Conservation (phyloP, 2,329 filamentous ascomycete genomes). For the Bipolaris gigantea region DNA sequence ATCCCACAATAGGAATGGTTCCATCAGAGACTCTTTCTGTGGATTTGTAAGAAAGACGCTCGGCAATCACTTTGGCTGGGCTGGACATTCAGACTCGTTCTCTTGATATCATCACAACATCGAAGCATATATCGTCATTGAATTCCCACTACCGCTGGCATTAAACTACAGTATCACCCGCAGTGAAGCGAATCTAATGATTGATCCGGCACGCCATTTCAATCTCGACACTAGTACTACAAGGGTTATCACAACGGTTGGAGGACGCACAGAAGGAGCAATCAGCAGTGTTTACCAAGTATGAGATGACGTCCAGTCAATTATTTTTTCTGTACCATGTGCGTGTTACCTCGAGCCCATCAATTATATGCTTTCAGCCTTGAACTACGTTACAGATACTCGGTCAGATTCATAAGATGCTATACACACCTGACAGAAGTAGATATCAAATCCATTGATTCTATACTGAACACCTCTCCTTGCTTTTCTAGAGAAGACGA, state of each 20-base stretch:
- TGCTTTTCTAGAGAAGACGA: too few relatives aligned
- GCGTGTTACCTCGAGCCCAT: too few relatives aligned
- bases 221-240: slow-evolving; percentile 24
- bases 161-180: not conserved
- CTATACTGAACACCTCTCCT: too few relatives aligned
- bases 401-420: too few relatives aligned
- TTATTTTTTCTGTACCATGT: too few relatives aligned
- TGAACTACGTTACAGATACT: too few relatives aligned
- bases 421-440: too few relatives aligned
- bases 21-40: not conserved
- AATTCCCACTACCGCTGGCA: not conserved
- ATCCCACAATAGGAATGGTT: not conserved
- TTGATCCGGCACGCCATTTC: slow-evolving; percentile 26
- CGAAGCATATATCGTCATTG: too few relatives aligned
- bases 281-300: slow-evolving; percentile 18
- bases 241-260: slow-evolving; percentile 20
- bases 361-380: too few relatives aligned
- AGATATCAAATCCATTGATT: too few relatives aligned
- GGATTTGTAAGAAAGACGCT: not conserved
- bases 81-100: not conserved
- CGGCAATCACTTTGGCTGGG: not conserved
- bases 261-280: slow-evolving; percentile 13
- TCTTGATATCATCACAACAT: not conserved
- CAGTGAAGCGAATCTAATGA: not conserved
- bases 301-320: too few relatives aligned